Percentiles rank a stretch among this genome's conserved stretches.
Conservation (phyloP, 768 basidiomycete genomes). For the Kwoniella sp. region DNA sequence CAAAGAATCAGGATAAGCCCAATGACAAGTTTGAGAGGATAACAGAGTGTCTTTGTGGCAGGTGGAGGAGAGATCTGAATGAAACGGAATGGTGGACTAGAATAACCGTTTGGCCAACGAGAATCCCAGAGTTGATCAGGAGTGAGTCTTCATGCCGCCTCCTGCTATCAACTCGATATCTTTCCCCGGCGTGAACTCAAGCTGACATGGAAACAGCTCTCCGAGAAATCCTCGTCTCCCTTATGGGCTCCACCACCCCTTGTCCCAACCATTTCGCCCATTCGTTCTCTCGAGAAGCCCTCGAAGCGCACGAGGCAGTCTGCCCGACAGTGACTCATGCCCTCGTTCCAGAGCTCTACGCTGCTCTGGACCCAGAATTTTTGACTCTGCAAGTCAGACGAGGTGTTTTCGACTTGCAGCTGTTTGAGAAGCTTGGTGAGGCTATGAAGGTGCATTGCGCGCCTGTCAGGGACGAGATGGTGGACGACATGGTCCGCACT, state of each 20-base stretch:
- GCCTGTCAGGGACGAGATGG: conserved; percentile 82
- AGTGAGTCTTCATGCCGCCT: conserved; percentile 30
- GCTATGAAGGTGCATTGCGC: conserved; percentile 89
- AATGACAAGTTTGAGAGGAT: conserved; percentile 21
- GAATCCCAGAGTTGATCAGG: conserved; percentile 42
- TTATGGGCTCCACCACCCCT: conserved; percentile 72
- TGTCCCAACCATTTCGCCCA: conserved; percentile 46
- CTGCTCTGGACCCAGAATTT: conserved; percentile 77
- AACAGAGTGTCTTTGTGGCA: conserved; percentile 38
- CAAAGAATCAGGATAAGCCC: conserved; percentile 5
- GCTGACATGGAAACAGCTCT: conserved; percentile 61
- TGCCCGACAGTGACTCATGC: conserved; percentile 66
- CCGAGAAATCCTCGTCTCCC: conserved; percentile 75
- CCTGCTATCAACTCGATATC: neutral
- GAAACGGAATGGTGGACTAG: conserved; percentile 40
- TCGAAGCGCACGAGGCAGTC: conserved; percentile 54
- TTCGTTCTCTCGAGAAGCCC: conserved; percentile 40
- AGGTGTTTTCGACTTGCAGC: conserved; percentile 74
- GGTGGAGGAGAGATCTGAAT: conserved; percentile 34
- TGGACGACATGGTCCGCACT: conserved; percentile 78
- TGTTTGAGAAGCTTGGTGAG: conserved; percentile 76
- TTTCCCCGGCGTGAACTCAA: too few relatives aligned
- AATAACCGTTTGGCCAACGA: conserved; percentile 30
- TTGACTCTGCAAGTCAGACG: conserved; percentile 80
- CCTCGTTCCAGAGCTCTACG: conserved; percentile 68